Conservation (phyloP, 163 green algal species). For the Scenedesmus sp. region DNA sequence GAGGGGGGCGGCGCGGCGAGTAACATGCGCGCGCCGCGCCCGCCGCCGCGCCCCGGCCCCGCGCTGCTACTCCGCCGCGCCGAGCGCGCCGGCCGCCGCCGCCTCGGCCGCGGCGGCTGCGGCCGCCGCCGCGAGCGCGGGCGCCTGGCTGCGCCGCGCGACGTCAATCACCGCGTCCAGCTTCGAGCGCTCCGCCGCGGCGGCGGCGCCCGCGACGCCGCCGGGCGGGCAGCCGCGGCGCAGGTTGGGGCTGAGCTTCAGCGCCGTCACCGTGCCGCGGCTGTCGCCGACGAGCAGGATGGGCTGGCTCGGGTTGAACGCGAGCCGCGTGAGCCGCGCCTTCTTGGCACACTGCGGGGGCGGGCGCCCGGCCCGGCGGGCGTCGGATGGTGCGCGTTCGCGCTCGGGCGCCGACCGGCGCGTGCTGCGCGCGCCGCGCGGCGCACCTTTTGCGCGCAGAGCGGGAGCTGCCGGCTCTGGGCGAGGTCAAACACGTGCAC, state of each 20-base stretch:
- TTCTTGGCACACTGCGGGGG: slow-evolving; percentile 59
- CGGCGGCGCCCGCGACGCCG: background rate
- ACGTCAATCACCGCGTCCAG: too few species aligned
- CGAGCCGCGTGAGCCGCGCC: slow-evolving; percentile 84
- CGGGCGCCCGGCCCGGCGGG: too few species aligned
- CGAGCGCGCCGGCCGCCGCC: too few species aligned
- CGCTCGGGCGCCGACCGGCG: background rate
- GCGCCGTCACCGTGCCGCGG: slow-evolving; percentile 77
- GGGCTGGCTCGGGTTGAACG: slow-evolving; percentile 89
- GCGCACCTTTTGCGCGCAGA: slow-evolving; percentile 89
- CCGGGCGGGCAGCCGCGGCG: slow-evolving; percentile 38
- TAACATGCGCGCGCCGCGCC: too few species aligned
- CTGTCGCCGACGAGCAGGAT: slow-evolving; percentile 92
- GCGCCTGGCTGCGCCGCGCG: too few species aligned
- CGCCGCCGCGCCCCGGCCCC: too few species aligned
- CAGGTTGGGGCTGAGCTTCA: slow-evolving; percentile 97
- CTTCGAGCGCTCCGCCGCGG: too few species aligned
- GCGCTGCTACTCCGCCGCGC: too few species aligned
- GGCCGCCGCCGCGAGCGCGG: too few species aligned
- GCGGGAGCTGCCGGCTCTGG: slow-evolving; percentile 80
- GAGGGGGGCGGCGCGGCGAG: too few species aligned
- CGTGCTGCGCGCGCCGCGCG: slow-evolving; percentile 10
- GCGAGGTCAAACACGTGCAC: slow-evolving; percentile 92
- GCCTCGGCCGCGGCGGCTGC: too few species aligned
- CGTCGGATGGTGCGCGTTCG: background rate